A percentile compares a stretch with the other conserved stretches of the same genome.
Conservation (phyloP, 352 stramenopile species). For the Phytopythium mirpurense region DNA sequence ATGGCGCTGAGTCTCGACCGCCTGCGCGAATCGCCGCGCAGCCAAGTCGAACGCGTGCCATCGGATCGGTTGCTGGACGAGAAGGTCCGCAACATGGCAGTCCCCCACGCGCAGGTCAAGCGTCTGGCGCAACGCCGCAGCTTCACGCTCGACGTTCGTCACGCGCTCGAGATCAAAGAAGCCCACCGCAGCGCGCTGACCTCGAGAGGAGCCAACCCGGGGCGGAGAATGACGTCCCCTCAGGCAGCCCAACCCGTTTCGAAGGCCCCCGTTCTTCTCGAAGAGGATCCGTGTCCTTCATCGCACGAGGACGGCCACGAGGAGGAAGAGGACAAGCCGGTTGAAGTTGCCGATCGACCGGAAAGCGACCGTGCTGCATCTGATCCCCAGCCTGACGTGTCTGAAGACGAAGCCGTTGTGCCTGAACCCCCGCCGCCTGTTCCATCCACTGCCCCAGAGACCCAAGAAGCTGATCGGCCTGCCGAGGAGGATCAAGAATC, state of each 20-base stretch:
- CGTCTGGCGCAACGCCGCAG: slow-evolving; percentile 1
- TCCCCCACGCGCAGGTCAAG: slow-evolving; percentile 1
- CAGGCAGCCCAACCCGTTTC: background rate
- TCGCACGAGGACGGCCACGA: background rate
- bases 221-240: background rate
- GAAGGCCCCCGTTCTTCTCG: background rate
- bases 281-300: background rate
- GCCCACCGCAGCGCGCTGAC: background rate
- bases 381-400: background rate
- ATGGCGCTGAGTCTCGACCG: background rate
- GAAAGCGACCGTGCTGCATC: background rate
- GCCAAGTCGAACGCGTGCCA: background rate
- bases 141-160: background rate
- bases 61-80: background rate
- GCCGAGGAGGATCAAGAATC: background rate
- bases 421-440: background rate
- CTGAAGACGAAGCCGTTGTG: background rate
- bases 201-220: background rate
- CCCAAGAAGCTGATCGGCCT: background rate
- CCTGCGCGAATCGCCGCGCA: background rate
- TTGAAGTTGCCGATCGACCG: background rate
- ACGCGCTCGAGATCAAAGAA: slow-evolving; percentile 5
- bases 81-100: slow-evolving; percentile 3
- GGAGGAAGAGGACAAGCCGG: background rate
- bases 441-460: background rate